Base-by-base conservation (phyloP, 495 filamentous ascomycete species). In the Wilcoxina mikolae region DNA sequence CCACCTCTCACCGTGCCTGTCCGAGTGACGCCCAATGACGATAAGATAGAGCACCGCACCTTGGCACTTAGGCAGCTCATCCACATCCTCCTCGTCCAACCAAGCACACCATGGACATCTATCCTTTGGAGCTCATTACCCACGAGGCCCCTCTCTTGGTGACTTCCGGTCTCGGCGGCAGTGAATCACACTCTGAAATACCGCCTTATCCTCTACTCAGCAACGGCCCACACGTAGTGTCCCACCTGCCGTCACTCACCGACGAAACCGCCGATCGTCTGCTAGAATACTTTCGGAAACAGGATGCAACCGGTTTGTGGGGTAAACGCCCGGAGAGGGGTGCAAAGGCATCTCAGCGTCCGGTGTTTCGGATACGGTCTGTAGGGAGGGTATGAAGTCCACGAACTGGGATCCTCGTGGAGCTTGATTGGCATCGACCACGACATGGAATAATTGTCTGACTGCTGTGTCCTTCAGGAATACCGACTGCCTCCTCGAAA, bases 31-130 rank as follows among this genome's bases (percentile, higher is more conserved):
- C 35, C 15, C 20, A 39, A 39, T 39, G 35, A 39, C 35, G 35
- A 39, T 39, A 39, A 39, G 35, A 18, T 39, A 12, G 3, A 18
- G 12, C 35, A 12, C 35, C 35, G 35, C 35, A 39, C 35, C 35
- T 39, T 39, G 35, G 35, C 35, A 39, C 35, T 39, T 39, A 39
- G 20, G 35, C 35, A 12, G 35, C 35, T 39, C 12, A 12, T 39
- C 12, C 35, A 39, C 35, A 39, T 12, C 35, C 20, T 39, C 12
- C 35, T 18, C 35, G 12, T 1, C 35, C 35, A 18, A 39, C n/a
- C n/a, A n/a, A n/a, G n/a, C n/a, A n/a, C 35, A 39, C 35, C 35
- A 95, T 95, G 88, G 87, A 95, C 72, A 87, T 79, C 57, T 94
- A 91, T 70, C 85, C 87, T 35, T 66, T 74, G 59, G 79, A 81